These are phyloP conservation scores for Geotrichum fermentans DNA, from an alignment of 1,139 yeast genomes.

Conservation along the genomic window DNA sequence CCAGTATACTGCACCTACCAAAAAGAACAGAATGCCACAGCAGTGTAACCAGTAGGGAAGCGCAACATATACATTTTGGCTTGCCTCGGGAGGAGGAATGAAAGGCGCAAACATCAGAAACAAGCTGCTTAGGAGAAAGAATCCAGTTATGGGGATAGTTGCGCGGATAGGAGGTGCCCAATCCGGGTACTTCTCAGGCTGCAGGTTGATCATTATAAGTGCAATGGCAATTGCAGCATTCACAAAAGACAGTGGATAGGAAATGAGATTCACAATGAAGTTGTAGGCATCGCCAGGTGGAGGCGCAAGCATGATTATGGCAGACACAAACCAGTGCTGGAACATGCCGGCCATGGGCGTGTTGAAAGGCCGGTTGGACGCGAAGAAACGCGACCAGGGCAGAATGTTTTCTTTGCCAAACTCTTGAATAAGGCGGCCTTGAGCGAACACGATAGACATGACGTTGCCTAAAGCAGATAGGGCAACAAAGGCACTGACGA, in stretches of 20 bases:
- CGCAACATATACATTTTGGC: slow-evolving; percentile 56
- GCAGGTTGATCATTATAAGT: slow-evolving; percentile 55
- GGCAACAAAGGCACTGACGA: slow-evolving; percentile 69
- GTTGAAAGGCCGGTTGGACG: slow-evolving; percentile 51
- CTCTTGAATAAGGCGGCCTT: slow-evolving; percentile 71
- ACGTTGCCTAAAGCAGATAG: slow-evolving; percentile 75
- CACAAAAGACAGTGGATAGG: slow-evolving; percentile 69
- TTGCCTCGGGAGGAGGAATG: slow-evolving; percentile 62
- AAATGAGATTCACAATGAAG: slow-evolving; percentile 66
- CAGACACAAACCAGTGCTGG: slow-evolving; percentile 51
- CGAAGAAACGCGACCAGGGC: slow-evolving; percentile 61
- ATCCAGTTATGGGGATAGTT: slow-evolving; percentile 54
- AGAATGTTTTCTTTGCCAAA: slow-evolving; percentile 66
- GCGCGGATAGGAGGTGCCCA: slow-evolving; percentile 80
- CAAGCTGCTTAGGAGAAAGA: slow-evolving; percentile 62
- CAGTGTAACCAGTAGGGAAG: slow-evolving; percentile 79
- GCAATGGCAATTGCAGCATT: slow-evolving; percentile 72
- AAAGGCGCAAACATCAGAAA: slow-evolving; percentile 77
- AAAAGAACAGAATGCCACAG: slow-evolving; percentile 77
- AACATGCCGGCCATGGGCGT: slow-evolving; percentile 52
- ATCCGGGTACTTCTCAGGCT: slow-evolving; percentile 41
- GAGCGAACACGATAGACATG: slow-evolving; percentile 70
- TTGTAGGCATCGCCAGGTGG: slow-evolving; percentile 79
- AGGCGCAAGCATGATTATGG: slow-evolving; percentile 53
- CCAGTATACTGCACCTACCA: slow-evolving; percentile 68